A percentile compares a stretch with the other conserved stretches of the same genome.
phyloP scores from a whole-genome alignment of 2,329 filamentous ascomycete species.

The Talaromyces sp. region DNA sequence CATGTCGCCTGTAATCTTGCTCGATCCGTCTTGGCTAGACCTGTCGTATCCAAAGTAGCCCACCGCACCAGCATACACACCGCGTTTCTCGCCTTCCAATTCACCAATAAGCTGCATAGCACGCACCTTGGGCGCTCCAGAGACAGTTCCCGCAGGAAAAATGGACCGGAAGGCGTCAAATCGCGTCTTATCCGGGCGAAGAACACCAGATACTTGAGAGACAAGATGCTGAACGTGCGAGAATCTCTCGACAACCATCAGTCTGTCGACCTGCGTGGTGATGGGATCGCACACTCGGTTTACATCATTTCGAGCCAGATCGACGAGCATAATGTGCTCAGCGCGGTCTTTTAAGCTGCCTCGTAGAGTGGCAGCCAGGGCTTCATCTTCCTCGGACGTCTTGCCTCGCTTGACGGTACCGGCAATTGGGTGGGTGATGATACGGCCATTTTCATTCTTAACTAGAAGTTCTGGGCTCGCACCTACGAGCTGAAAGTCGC shows the following conservation, averaged over 20 bases:
- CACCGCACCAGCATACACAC: conserved; percentile 92
- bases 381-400: conserved; percentile 76
- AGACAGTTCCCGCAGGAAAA: conserved; percentile 94
- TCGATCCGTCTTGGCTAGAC: conserved; percentile 62
- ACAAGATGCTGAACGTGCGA: conserved; percentile 97
- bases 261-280: conserved; percentile 82
- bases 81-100: conserved; percentile 88
- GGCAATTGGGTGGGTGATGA: conserved; percentile 96
- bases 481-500: conserved; percentile 90
- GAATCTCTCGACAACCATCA: conserved; percentile 94
- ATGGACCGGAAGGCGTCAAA: conserved; percentile 97
- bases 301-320: conserved; percentile 92
- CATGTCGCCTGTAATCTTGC: conserved; percentile 77
- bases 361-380: conserved; percentile 73
- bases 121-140: conserved; percentile 89
- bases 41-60: conserved; percentile 92
- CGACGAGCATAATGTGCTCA: conserved; percentile 97
- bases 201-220: conserved; percentile 88
- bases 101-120: conserved; percentile 98
- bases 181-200: conserved; percentile 77
- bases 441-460: conserved; percentile 79
- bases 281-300: conserved; percentile 92
- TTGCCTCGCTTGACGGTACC: conserved; percentile 88
- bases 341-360: conserved; percentile 85
- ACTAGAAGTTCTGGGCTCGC: conserved; percentile 93